A percentile compares a stretch with the other conserved stretches of the same genome.
These are phyloP conservation scores for Populus hybrid DNA, from an alignment of 441 rosid species.

Conservation along the genomic window DNA sequence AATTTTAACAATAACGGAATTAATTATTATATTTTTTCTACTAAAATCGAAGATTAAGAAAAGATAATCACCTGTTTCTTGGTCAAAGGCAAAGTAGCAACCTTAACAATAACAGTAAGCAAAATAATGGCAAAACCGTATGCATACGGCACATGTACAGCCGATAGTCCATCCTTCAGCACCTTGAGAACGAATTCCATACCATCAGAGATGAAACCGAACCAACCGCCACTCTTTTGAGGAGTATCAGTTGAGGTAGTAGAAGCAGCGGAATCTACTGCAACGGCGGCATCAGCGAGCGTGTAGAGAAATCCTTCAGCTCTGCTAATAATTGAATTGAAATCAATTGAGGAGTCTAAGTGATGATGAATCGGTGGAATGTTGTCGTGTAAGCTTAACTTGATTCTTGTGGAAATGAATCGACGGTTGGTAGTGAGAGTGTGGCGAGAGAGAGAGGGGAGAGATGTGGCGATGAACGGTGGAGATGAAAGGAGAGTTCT, in stretches of 20 bases:
- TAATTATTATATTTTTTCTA: neutral
- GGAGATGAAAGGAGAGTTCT: constrained; percentile 72
- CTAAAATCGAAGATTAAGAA: neutral
- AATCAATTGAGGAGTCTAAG: constrained; percentile 46
- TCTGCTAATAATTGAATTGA: constrained; percentile 39
- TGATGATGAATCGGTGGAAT: constrained; percentile 51
- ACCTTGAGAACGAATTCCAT: constrained; percentile 94
- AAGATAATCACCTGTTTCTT: constrained; percentile 65
- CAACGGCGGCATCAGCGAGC: constrained; percentile 74
- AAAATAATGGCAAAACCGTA: constrained; percentile 91
- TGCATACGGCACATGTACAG: constrained; percentile 77
- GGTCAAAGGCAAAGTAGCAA: constrained; percentile 76
- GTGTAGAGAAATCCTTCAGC: constrained; percentile 76
- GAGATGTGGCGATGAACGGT: constrained; percentile 51
- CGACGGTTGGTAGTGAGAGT: constrained; percentile 30
- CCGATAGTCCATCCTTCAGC: constrained; percentile 71
- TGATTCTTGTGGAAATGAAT: constrained; percentile 49
- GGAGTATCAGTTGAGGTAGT: constrained; percentile 38
- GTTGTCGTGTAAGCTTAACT: constrained; percentile 58
- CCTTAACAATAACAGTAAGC: constrained; percentile 76
- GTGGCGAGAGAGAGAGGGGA: constrained; percentile 41
- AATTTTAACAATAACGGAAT: neutral
- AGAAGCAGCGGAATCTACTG: constrained; percentile 42
- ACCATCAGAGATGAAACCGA: constrained; percentile 76
- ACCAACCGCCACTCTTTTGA: constrained; percentile 88